phyloP scores from a whole-genome alignment of 2,329 filamentous ascomycete species.

The Epicoccum nigrum region DNA sequence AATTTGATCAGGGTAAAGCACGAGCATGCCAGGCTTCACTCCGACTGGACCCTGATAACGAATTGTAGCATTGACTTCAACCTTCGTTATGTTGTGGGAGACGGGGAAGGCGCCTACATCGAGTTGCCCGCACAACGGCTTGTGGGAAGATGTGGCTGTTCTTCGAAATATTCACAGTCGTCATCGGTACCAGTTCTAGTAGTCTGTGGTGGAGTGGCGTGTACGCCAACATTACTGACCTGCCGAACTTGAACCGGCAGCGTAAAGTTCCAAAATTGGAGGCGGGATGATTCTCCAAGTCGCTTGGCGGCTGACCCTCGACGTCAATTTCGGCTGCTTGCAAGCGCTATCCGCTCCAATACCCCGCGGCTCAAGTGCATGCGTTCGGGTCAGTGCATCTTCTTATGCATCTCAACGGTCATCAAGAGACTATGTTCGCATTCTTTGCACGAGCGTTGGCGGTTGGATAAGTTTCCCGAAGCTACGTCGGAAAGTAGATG shows the following conservation, averaged over 20 bases:
- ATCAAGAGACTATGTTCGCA: no score
- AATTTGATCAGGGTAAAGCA: no score
- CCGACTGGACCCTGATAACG: constrained; percentile 29
- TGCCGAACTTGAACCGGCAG: neutral
- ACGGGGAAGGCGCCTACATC: neutral
- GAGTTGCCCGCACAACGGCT: neutral
- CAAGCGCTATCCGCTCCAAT: neutral
- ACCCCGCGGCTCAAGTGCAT: neutral
- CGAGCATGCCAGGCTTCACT: no score
- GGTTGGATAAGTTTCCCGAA: no score
- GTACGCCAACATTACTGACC: neutral
- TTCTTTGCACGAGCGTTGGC: no score
- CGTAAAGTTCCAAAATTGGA: neutral
- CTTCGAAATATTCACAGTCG: neutral
- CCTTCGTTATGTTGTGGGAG: constrained; percentile 37
- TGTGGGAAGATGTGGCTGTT: neutral
- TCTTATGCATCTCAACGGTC: neutral
- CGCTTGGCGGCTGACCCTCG: neutral
- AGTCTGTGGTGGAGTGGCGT: neutral
- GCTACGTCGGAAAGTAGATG: no score
- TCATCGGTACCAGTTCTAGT: neutral
- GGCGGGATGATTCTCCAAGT: neutral
- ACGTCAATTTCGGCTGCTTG: neutral
- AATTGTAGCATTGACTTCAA: constrained; percentile 38
- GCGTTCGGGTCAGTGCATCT: neutral